Conservation (phyloP, 306 rosid species). For the Arachis stenosperma region DNA sequence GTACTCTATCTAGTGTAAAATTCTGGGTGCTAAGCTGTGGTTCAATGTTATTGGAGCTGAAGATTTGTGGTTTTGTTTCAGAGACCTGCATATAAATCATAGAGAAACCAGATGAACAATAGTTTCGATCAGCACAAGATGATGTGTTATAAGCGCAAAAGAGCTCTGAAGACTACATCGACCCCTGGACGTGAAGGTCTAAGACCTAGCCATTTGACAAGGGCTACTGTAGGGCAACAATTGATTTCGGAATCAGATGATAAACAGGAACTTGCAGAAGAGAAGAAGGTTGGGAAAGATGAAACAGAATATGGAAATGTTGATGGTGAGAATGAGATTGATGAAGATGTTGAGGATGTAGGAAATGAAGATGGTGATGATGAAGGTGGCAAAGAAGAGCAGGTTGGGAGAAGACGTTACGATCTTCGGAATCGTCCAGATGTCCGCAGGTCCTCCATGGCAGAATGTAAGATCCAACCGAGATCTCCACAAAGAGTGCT, state of each 20-base stretch:
- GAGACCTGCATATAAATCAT: slow-evolving; percentile 56
- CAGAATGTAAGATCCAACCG: slow-evolving; percentile 70
- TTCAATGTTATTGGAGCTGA: slow-evolving; percentile 43
- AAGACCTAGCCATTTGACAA: slow-evolving; percentile 74
- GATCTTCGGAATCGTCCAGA: slow-evolving; percentile 96
- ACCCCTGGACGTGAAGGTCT: slow-evolving; percentile 95
- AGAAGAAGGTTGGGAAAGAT: slow-evolving; percentile 73
- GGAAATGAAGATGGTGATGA: slow-evolving; percentile 70
- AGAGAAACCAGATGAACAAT: slow-evolving; percentile 55
- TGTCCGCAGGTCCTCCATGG: slow-evolving; percentile 81
- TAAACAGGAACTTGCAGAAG: slow-evolving; percentile 72
- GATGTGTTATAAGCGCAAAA: slow-evolving; percentile 62
- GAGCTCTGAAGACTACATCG: slow-evolving; percentile 46
- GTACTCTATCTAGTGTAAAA: background rate
- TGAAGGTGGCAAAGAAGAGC: slow-evolving; percentile 48
- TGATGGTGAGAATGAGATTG: slow-evolving; percentile 76
- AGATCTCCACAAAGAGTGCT: slow-evolving; percentile 92
- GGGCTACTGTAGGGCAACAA: slow-evolving; percentile 50
- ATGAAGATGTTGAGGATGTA: slow-evolving; percentile 68
- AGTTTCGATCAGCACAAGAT: slow-evolving; percentile 54
- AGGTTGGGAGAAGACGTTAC: slow-evolving; percentile 89
- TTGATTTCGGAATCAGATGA: slow-evolving; percentile 61
- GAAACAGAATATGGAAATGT: slow-evolving; percentile 90
- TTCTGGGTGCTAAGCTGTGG: slow-evolving; percentile 32
- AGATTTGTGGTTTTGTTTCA: slow-evolving; percentile 46